Base-by-base conservation (phyloP, 2,329 filamentous ascomycete genomes). In the Whalleya microplaca region DNA sequence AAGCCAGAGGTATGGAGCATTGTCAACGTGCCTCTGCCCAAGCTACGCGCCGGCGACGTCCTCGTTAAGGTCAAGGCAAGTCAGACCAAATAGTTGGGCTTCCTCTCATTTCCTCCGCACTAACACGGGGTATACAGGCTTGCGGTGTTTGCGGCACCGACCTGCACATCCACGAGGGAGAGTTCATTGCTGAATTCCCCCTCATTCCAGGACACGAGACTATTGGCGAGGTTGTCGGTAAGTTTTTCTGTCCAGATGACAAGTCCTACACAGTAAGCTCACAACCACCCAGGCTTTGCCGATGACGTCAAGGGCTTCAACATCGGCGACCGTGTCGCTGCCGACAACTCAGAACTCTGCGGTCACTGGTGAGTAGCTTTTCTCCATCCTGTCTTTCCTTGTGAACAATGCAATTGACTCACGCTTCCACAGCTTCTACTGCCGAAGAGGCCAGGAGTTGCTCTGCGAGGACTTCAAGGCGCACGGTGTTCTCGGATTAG, bases 381-480 rank as follows among this genome's bases (percentile, higher is more conserved):
- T 45, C 42, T 5, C 10, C 29, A 3, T 19, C 23, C 14, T 8
- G 1, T 21, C 49, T 5, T 44, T 7, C 12, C 4, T 5, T 41
- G 16, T 32, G 1, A 6, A 10, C 27, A 21, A 44, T n/a, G 23
- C 45, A 40, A 18, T 59, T 64, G 41, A 66, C 55, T 58, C 21
- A 21, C 18, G 21, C 20, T 37, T 45, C 37, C 2, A 51, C 50
- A 71, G 69, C 76, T 89, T 88, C 79, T 89, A 90, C 77, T 91
- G 88, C 76, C 83, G 84, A 62, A 83, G 86, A 54, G 86, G 87
- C 50, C 81, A 90, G 69, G 79, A 84, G 27, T 75, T 90, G 45
- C 82, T 90, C 53, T 91, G 88, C 71, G 86, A 89, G 72, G 80
- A 88, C 64, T 87, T 88, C 72, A 81, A 85, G 63, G 85, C 84